Evolutionary conservation across 805 yeast species (phyloP), one percentile per base, ranked within the genome.

Genomic region (Torulaspora indica): DNA sequence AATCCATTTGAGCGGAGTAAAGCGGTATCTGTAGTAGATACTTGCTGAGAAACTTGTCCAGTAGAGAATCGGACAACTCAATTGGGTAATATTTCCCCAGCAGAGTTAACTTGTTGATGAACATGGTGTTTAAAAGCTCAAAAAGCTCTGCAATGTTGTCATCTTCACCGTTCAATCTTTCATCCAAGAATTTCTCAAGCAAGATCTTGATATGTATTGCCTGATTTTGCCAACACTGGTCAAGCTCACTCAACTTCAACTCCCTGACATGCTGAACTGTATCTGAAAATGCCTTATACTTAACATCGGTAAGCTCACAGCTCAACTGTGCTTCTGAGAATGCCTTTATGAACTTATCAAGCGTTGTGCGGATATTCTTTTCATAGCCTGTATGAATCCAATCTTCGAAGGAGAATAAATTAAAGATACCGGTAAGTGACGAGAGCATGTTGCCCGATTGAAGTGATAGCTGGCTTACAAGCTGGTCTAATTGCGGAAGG

Each of bases 351-450:
- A 61, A 47, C 18, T 47, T 49, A 10, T 48, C 45, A 7, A 52
- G 45, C 12, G 58, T 50, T 6, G 46, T 49, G 8, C 40, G 36
- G n/a, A 63, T 34, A 13, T 41, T 50, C 25, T 54, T 52, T 38
- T 60, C 64, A 36, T 40, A 41, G 2, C 59, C 61, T 25, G 54
- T 46, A 23, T 55, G 54, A 17, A 57, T 53, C 68, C 68, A 63
- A 31, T 60, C 65, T 27, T 62, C 66, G 39, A 51, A 52, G 3
- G 49, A 33, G 32, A 61, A 61, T 23, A 61, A 39, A 14, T 49
- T 53, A 31, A 58, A 56, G 8, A 61, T 54, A 12, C 55, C 51
- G n/a, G 58, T 43, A 6, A 60, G 40, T 6, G 60, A 56, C 2
- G 48, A 38, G 14, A 57, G 42, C 14, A 60, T 49, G 33, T 46